Evolutionary conservation across 2,329 filamentous ascomycete genomes (phyloP).

Genomic region (Aspergillus intermedius): DNA sequence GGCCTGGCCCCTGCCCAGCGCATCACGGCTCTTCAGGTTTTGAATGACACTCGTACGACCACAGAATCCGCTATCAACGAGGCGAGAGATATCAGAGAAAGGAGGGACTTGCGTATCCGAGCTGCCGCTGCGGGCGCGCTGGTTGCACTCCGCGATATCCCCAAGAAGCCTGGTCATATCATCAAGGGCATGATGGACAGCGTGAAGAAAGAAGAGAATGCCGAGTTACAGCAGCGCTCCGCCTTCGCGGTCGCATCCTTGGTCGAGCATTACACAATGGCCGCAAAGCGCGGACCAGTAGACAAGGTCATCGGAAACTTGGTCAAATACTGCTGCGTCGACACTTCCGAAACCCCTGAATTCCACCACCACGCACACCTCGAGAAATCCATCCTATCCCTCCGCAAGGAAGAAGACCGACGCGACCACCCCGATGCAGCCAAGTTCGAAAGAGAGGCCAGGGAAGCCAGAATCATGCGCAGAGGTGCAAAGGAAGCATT

Average conservation of each 20-base stretch:
- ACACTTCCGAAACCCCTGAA: slow-evolving; percentile 94
- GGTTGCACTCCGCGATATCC: slow-evolving; percentile 77
- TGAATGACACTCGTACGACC: slow-evolving; percentile 69
- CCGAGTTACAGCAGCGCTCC: slow-evolving; percentile 79
- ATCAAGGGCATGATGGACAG: slow-evolving; percentile 99
- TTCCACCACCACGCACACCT: slow-evolving; percentile 77
- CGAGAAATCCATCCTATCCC: slow-evolving; percentile 75
- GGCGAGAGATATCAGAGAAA: slow-evolving; percentile 69
- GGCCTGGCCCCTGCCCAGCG: slow-evolving; percentile 81
- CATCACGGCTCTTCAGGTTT: slow-evolving; percentile 70
- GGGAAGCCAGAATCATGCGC: slow-evolving; percentile 79
- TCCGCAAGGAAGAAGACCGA: slow-evolving; percentile 95
- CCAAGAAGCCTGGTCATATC: slow-evolving; percentile 85
- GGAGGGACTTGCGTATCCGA: slow-evolving; percentile 77
- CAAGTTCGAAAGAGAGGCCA: slow-evolving; percentile 83
- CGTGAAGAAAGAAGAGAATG: slow-evolving; percentile 88
- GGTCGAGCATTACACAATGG: slow-evolving; percentile 76
- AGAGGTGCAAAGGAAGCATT: slow-evolving; percentile 91
- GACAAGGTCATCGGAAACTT: slow-evolving; percentile 95
- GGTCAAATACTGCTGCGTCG: slow-evolving; percentile 95
- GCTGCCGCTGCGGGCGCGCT: slow-evolving; percentile 81
- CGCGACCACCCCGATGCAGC: slow-evolving; percentile 86
- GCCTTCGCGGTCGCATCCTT: slow-evolving; percentile 76
- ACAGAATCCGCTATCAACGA: slow-evolving; percentile 69
- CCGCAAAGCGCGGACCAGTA: slow-evolving; percentile 73